Base-by-base conservation (phyloP, 768 basidiomycete genomes). In the Phylloporus scabripes region DNA sequence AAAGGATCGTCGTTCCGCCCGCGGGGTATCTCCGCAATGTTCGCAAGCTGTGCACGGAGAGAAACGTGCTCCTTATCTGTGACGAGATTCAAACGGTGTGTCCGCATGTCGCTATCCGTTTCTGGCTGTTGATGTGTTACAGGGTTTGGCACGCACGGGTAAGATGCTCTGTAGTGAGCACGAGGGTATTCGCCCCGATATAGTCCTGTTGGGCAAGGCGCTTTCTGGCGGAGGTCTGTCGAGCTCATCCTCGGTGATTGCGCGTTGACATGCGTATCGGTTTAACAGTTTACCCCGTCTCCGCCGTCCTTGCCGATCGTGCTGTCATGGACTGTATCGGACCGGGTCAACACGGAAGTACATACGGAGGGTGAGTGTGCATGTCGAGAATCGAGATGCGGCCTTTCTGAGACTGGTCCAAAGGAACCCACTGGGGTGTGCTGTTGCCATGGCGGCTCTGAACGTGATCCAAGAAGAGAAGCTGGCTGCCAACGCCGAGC, bases 31-130 rank as follows among this genome's bases (percentile, higher is more conserved):
- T 99, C 33, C 64, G 78, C 26, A 71, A 81, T 56, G 85, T 85
- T 23, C 83, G 84, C 45, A 83, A 77, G 46, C 75, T 97, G 23
- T 99, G 96, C 78, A 87, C 87, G 72, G 81, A 88, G 68, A 82
- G 94, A 70, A 92, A 95, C 42, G 92, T 92, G 0, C 75, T 99
- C n/a, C 74, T 99, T 31, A 98, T 99, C 62, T 94, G 92, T 58
- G 96, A 99, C 57, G 96, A 99, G 68, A 93, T 99, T 54, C 96
- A 99, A 70, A 98, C 96, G 36, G 90, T 90, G 48, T 48, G 73
- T 60, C 17, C 38, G 12, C 15, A 23, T 11, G 43, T 24, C n/a
- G 37, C n/a, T 10, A 0, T 45, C 15, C 12, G 31, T 36, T 44
- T 11, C 49, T 39, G 46, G 46, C 40, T 17, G 48, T 32, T 28